Percentiles rank a stretch among this genome's conserved stretches.
phyloP scores from a whole-genome alignment of 768 basidiomycete species.

The Leccinellum luteum region DNA sequence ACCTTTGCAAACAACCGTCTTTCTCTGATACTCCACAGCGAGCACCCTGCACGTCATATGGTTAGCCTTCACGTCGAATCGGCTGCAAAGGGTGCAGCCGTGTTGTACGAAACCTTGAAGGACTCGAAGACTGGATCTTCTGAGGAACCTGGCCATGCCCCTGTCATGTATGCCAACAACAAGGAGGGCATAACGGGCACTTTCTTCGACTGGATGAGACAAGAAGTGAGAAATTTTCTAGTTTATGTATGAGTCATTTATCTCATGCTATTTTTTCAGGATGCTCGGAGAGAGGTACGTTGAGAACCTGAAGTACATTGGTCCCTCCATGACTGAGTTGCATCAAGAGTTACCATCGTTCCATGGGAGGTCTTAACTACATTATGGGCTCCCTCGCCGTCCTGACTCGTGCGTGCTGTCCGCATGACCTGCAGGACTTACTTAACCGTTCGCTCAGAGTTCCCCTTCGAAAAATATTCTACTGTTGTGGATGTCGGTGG shows the following conservation, averaged over 20 bases:
- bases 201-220: conserved; percentile 25
- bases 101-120: conserved; percentile 28
- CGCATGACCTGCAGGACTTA: neutral
- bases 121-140: conserved; percentile 21
- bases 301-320: neutral
- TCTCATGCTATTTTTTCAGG: conserved; percentile 7
- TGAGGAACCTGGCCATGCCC: conserved; percentile 19
- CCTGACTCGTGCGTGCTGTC: conserved; percentile 15
- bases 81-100: conserved; percentile 14
- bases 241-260: neutral
- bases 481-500: conserved; percentile 36
- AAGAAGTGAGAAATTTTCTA: conserved; percentile 14
- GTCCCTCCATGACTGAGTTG: neutral
- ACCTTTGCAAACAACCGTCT: conserved; percentile 37
- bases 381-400: conserved; percentile 28
- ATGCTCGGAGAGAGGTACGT: conserved; percentile 19
- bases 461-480: conserved; percentile 30
- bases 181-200: conserved; percentile 19
- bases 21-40: conserved; percentile 26
- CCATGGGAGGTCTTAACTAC: conserved; percentile 23
- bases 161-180: conserved; percentile 20
- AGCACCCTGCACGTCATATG: conserved; percentile 23
- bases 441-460: conserved; percentile 19
- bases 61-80: conserved; percentile 18
- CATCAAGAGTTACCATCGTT: conserved; percentile 19